Evolutionary conservation across 2,329 filamentous ascomycete species (phyloP).

Genomic region (Penicillium occitanis): DNA sequence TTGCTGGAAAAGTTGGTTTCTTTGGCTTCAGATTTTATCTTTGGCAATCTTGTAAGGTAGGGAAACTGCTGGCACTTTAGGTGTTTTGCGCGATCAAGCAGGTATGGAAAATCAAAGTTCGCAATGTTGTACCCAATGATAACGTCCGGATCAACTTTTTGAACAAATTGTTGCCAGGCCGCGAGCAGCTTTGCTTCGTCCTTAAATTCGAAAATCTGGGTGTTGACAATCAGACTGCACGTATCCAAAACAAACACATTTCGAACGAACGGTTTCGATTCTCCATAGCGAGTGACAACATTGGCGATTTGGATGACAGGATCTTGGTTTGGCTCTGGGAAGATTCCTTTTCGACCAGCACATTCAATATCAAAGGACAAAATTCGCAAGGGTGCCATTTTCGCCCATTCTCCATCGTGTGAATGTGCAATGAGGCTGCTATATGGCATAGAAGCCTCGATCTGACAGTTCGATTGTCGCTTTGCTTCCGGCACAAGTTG

Average conservation of each 20-base stretch:
- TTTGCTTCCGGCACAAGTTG: conserved; percentile 64
- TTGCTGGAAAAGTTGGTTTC: conserved; percentile 92
- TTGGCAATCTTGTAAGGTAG: conserved; percentile 79
- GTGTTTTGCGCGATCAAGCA: conserved; percentile 82
- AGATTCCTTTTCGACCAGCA: conserved; percentile 94
- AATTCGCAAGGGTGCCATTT: conserved; percentile 91
- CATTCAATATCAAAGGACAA: conserved; percentile 99
- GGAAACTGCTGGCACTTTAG: conserved; percentile 79
- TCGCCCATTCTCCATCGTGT: conserved; percentile 91
- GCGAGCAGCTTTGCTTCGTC: conserved; percentile 87
- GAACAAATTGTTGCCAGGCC: conserved; percentile 85
- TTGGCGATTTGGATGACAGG: conserved; percentile 98
- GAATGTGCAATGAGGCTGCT: conserved; percentile 81
- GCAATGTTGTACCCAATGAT: conserved; percentile 99
- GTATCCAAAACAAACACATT: conserved; percentile 96
- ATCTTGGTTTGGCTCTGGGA: conserved; percentile 87
- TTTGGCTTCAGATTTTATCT: conserved; percentile 67
- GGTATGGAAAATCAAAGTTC: conserved; percentile 98
- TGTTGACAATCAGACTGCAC: conserved; percentile 91
- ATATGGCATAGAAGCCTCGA: conserved; percentile 85
- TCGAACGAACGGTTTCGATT: conserved; percentile 89
- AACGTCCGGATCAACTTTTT: conserved; percentile 90
- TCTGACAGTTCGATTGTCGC: conserved; percentile 90
- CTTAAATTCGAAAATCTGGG: conserved; percentile 80
- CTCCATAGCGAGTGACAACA: conserved; percentile 89